Conservation (phyloP, 768 basidiomycete genomes). For the Tylopilus intermedius region DNA sequence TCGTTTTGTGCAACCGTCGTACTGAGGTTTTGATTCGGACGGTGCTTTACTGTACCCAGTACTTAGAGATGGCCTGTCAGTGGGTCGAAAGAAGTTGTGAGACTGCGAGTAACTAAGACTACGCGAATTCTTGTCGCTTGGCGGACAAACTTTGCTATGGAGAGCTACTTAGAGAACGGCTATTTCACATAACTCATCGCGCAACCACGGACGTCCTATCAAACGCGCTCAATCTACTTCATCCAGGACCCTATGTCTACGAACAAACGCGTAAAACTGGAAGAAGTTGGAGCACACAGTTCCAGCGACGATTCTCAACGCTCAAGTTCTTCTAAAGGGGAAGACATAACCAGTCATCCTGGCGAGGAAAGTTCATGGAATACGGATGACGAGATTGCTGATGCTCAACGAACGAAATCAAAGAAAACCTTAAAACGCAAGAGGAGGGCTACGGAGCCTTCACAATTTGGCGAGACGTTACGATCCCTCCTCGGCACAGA, state of each 20-base stretch:
- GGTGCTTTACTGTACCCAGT: conserved; percentile 2
- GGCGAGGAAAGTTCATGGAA: conserved; percentile 34
- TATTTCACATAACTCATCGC: neutral
- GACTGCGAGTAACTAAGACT: neutral
- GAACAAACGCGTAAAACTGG: conserved; percentile 49
- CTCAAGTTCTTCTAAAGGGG: conserved; percentile 13
- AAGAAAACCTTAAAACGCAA: conserved; percentile 80
- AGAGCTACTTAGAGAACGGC: too few species aligned
- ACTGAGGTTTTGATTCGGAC: conserved; percentile 18
- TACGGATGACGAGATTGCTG: conserved; percentile 63
- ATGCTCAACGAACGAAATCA: conserved; percentile 56
- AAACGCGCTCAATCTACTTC: neutral
- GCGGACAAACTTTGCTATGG: neutral
- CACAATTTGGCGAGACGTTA: conserved; percentile 70
- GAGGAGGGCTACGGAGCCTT: conserved; percentile 69
- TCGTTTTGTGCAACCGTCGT: neutral
- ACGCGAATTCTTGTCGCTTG: neutral
- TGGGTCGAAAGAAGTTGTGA: conserved; percentile 8
- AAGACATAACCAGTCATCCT: neutral
- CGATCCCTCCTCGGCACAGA: conserved; percentile 69
- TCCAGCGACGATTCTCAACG: conserved; percentile 5
- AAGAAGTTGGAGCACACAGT: conserved; percentile 17
- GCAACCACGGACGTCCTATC: neutral
- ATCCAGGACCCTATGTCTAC: conserved; percentile 39
- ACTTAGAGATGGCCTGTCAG: neutral